Percentiles rank a stretch among this genome's conserved stretches.
phyloP scores from a whole-genome alignment of 164 flowering plant species.

The Hamamelis virginiana region DNA sequence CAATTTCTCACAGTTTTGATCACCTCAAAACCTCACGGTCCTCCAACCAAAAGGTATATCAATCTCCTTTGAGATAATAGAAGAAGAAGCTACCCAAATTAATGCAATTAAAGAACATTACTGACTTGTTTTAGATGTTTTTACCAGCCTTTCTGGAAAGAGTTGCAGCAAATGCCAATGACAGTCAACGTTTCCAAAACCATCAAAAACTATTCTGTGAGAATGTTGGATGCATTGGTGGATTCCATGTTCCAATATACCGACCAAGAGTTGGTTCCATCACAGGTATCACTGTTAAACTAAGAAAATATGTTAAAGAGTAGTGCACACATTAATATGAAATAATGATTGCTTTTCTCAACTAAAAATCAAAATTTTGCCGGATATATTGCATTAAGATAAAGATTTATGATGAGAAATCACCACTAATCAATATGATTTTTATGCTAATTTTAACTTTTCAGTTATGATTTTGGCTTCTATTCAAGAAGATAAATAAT shows the following conservation, averaged over 20 bases:
- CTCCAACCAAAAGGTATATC: no score
- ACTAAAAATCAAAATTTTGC: not conserved
- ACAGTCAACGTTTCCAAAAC: not conserved
- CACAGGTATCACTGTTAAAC: conserved; percentile 25
- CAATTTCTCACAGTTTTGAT: no score
- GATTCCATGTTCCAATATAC: conserved; percentile 29
- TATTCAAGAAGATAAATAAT: no score
- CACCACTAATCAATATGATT: not conserved
- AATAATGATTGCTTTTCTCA: not conserved
- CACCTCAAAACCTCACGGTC: no score
- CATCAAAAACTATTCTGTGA: conserved; percentile 14
- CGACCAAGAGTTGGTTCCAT: conserved; percentile 33
- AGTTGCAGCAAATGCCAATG: not conserved
- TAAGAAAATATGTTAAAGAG: not conserved
- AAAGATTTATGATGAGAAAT: not conserved
- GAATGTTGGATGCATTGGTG: conserved; percentile 23
- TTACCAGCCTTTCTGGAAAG: not conserved
- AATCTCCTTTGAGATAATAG: no score
- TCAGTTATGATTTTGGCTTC: not conserved
- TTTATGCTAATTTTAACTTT: not conserved
- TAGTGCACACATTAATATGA: not conserved
- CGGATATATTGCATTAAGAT: not conserved
- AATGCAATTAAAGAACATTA: no score
- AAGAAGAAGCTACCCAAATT: no score
- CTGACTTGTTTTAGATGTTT: not conserved